Conservation (phyloP, 108 stramenopile species). For the Cyclotella kingstonii region DNA sequence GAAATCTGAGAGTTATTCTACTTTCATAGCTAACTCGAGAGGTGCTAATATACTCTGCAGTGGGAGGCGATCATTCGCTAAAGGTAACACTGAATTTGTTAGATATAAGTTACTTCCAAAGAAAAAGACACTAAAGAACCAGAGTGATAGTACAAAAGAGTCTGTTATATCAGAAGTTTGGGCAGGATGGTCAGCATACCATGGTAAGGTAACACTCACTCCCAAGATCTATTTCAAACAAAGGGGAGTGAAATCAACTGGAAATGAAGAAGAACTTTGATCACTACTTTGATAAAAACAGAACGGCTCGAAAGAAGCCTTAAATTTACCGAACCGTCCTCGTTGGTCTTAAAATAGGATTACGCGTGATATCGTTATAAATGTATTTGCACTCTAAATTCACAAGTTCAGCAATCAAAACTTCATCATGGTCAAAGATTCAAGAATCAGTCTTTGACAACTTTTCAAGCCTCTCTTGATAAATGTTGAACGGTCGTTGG, state of each 20-base stretch:
- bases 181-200: conserved; percentile 32
- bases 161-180: conserved; percentile 9
- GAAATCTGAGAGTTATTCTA: background rate
- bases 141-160: background rate
- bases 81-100: conserved; percentile 23
- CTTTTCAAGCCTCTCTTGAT: conserved; percentile 56
- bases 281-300: background rate
- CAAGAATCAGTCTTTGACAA: conserved; percentile 14
- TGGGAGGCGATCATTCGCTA: conserved; percentile 32
- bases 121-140: background rate
- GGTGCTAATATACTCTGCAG: conserved; percentile 35
- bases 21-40: conserved; percentile 16
- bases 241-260: background rate
- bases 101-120: conserved; percentile 21
- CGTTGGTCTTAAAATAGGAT: no score
- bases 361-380: no score
- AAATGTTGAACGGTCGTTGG: conserved; percentile 46
- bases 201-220: conserved; percentile 34
- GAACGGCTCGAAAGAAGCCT: background rate
- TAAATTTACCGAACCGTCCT: background rate
- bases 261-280: conserved; percentile 23
- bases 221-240: conserved; percentile 35
- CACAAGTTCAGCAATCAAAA: background rate
- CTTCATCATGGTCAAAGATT: no score
- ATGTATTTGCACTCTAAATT: background rate